These are phyloP conservation scores for Spathaspora gorwiae DNA, from an alignment of 805 yeast genomes.

Conservation along the genomic window DNA sequence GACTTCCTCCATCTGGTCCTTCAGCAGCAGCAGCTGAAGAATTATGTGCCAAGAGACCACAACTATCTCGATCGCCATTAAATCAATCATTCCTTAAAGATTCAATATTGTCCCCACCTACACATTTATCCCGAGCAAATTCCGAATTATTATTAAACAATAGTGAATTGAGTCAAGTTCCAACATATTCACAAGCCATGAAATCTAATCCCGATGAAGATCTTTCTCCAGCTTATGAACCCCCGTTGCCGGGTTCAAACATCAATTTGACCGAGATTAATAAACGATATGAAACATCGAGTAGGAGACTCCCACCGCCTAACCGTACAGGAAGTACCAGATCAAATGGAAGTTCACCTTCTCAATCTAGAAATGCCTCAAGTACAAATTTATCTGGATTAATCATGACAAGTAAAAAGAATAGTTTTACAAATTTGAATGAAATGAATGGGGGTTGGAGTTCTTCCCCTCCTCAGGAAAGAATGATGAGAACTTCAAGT, in stretches of 20 bases:
- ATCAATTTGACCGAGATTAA: constrained; percentile 28
- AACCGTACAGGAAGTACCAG: not conserved
- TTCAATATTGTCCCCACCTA: constrained; percentile 45
- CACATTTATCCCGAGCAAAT: constrained; percentile 55
- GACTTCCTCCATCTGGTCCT: constrained; percentile 3
- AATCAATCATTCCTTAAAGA: constrained; percentile 2
- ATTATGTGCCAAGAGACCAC: not conserved
- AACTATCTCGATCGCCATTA: constrained; percentile 2
- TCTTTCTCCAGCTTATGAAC: constrained; percentile 70
- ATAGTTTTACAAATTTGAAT: constrained; percentile 4
- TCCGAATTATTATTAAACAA: constrained; percentile 31
- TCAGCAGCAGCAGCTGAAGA: too few species aligned
- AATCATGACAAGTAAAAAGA: not conserved
- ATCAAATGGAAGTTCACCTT: constrained; percentile 18
- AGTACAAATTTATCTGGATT: constrained; percentile 19
- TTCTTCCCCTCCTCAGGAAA: not conserved
- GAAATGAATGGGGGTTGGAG: not conserved
- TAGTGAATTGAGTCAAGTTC: constrained; percentile 57
- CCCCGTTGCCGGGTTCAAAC: constrained; percentile 42
- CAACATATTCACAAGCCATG: constrained; percentile 80
- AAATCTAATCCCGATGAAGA: constrained; percentile 45
- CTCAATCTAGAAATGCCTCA: constrained; percentile 30
- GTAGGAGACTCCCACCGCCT: constrained; percentile 4
- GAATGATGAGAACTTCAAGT: constrained; percentile 10
- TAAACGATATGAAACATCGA: constrained; percentile 26